These are phyloP conservation scores for Groenewaldozyma auringiensis DNA, from an alignment of 1,139 yeast species.

Conservation along the genomic window DNA sequence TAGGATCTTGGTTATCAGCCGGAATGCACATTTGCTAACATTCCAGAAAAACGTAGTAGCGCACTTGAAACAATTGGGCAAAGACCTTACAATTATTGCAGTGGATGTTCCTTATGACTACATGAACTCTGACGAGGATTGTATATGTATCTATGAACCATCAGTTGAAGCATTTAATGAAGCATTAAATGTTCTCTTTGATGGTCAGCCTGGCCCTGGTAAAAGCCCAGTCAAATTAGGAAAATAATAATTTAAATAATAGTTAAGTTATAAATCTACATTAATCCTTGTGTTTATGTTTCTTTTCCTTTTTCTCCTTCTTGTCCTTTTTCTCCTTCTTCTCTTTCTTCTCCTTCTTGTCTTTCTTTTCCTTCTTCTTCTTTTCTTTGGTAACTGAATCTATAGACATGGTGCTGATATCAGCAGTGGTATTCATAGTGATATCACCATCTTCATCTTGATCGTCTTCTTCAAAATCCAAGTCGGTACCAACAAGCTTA, in stretches of 20 bases:
- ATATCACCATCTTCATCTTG: conserved; percentile 38
- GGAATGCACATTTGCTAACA: conserved; percentile 11
- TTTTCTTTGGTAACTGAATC: conserved; percentile 24
- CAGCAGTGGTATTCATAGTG: conserved; percentile 4
- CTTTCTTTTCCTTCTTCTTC: conserved; percentile 28
- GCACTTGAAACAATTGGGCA: conserved; percentile 24
- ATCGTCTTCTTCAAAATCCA: conserved; percentile 37
- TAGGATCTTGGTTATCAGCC: conserved; percentile 13
- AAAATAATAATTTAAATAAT: conserved; percentile 8
- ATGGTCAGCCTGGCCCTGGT: conserved; percentile 1
- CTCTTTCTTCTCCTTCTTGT: conserved; percentile 36
- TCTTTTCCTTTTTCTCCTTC: conserved; percentile 25
- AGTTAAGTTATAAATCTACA: conserved; percentile 7
- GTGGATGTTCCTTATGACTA: conserved; percentile 52
- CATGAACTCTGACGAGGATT: neutral
- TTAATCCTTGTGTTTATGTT: conserved; percentile 29
- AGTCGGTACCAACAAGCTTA: conserved; percentile 48
- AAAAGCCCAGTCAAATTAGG: conserved; percentile 2
- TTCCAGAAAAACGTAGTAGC: conserved; percentile 12
- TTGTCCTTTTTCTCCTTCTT: conserved; percentile 35
- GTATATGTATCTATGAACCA: conserved; percentile 2
- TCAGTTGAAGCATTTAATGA: conserved; percentile 2
- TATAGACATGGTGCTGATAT: conserved; percentile 12
- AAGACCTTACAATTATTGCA: conserved; percentile 48
- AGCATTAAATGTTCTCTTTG: neutral